Percentiles rank a stretch among this genome's conserved stretches.
phyloP scores from a whole-genome alignment of 2,329 filamentous ascomycete species.

The Chrysosporium queenslandicum region DNA sequence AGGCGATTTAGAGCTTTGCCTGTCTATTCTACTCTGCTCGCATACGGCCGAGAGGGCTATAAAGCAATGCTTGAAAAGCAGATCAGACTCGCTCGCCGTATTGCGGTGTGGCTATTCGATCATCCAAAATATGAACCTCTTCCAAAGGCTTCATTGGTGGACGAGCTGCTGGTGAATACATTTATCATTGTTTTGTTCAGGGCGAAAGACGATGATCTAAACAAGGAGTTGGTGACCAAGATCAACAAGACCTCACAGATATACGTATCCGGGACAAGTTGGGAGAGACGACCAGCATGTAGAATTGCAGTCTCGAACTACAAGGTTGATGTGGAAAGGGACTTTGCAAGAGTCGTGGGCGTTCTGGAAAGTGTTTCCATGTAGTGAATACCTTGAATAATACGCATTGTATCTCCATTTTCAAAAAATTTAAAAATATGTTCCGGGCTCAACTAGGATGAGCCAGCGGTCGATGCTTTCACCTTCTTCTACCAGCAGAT shows the following conservation, averaged over 20 bases:
- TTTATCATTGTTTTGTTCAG: slow-evolving; percentile 70
- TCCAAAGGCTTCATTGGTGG: slow-evolving; percentile 35
- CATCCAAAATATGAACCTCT: slow-evolving; percentile 58
- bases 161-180: slow-evolving; percentile 43
- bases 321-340: slow-evolving; percentile 59
- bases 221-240: slow-evolving; percentile 53
- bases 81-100: slow-evolving; percentile 56
- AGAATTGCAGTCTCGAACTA: slow-evolving; percentile 83
- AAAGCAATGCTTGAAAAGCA: slow-evolving; percentile 60
- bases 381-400: neutral
- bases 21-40: slow-evolving; percentile 67
- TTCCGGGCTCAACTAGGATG: neutral
- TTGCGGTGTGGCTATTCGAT: slow-evolving; percentile 54
- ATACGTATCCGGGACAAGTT: slow-evolving; percentile 73
- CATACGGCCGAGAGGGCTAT: slow-evolving; percentile 63
- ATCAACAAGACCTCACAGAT: slow-evolving; percentile 68
- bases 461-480: neutral
- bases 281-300: slow-evolving; percentile 62
- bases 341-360: slow-evolving; percentile 53
- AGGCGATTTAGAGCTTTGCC: slow-evolving; percentile 84
- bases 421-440: neutral
- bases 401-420: neutral
- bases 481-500: slow-evolving; percentile 41
- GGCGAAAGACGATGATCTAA: slow-evolving; percentile 55
- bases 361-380: slow-evolving; percentile 48